Conservation (phyloP, 1,139 yeast species). For the Hansenula anomala region DNA sequence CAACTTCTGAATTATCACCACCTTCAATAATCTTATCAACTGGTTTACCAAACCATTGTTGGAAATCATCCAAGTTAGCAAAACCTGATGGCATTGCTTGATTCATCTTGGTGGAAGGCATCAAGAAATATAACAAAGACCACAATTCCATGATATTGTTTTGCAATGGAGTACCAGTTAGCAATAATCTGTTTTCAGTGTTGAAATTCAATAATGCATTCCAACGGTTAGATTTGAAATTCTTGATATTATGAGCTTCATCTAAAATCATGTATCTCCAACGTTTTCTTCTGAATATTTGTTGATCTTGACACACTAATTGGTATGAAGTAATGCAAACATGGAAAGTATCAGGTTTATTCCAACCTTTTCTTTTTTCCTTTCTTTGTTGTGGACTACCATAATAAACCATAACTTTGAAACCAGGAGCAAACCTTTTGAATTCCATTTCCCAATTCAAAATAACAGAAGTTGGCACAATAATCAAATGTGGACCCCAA, state of each 20-base stretch:
- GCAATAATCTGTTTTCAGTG: constrained; percentile 76
- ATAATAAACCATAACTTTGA: constrained; percentile 90
- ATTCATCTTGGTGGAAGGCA: constrained; percentile 81
- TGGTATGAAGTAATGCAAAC: constrained; percentile 97
- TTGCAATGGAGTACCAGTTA: constrained; percentile 96
- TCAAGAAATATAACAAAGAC: constrained; percentile 87
- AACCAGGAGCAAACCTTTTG: constrained; percentile 97
- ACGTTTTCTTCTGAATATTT: constrained; percentile 81
- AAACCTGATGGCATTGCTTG: constrained; percentile 88
- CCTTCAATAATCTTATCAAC: constrained; percentile 89
- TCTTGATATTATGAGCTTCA: constrained; percentile 97
- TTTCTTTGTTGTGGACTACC: constrained; percentile 98
- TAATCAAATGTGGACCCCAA: constrained; percentile 97
- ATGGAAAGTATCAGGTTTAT: constrained; percentile 92
- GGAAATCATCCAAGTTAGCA: constrained; percentile 93
- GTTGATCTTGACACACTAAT: constrained; percentile 93
- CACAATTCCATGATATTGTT: constrained; percentile 89
- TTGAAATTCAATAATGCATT: constrained; percentile 91
- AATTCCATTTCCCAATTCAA: constrained; percentile 99
- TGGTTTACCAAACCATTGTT: constrained; percentile 97
- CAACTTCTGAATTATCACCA: constrained; percentile 45
- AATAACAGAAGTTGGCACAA: constrained; percentile 98
- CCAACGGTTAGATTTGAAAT: constrained; percentile 96
- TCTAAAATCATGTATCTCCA: constrained; percentile 98
- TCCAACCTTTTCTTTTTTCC: constrained; percentile 96